phyloP scores from a whole-genome alignment of 1,284 basidiomycete species.

The Coniophora puteana region DNA sequence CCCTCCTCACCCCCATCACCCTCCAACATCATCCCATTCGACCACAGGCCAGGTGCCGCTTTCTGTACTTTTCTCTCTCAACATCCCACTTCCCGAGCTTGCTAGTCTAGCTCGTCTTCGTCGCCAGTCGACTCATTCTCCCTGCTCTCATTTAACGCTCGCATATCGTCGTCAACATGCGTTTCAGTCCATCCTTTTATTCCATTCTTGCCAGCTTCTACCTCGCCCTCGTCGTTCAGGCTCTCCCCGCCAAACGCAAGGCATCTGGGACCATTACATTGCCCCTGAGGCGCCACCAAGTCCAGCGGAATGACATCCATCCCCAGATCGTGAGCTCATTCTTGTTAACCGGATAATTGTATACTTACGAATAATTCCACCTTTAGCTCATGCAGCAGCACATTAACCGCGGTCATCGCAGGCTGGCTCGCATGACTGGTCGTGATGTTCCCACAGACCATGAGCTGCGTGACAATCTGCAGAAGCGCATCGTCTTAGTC shows the following conservation, averaged over 20 bases:
- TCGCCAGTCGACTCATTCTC: conserved; percentile 13
- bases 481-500: conserved; percentile 47
- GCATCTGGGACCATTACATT: conserved; percentile 25
- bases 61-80: conserved; percentile 6
- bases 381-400: conserved; percentile 65
- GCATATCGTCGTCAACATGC: not conserved
- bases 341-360: conserved; percentile 1
- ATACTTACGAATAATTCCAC: conserved; percentile 2
- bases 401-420: conserved; percentile 62
- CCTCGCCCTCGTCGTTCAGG: conserved; percentile 10
- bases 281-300: conserved; percentile 20
- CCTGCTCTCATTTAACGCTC: not conserved
- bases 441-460: conserved; percentile 45
- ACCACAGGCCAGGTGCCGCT: conserved; percentile 20
- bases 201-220: no score
- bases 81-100: conserved; percentile 10
- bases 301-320: conserved; percentile 38
- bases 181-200: conserved; percentile 13
- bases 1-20: conserved; percentile 20
- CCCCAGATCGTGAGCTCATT: conserved; percentile 55
- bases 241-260: no score
- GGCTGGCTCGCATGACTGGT: conserved; percentile 68
- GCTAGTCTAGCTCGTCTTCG: conserved; percentile 13
- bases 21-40: conserved; percentile 14
- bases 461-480: conserved; percentile 47